Conservation (phyloP, 1,284 basidiomycete species). For the Leccinum cinnamomeum region DNA sequence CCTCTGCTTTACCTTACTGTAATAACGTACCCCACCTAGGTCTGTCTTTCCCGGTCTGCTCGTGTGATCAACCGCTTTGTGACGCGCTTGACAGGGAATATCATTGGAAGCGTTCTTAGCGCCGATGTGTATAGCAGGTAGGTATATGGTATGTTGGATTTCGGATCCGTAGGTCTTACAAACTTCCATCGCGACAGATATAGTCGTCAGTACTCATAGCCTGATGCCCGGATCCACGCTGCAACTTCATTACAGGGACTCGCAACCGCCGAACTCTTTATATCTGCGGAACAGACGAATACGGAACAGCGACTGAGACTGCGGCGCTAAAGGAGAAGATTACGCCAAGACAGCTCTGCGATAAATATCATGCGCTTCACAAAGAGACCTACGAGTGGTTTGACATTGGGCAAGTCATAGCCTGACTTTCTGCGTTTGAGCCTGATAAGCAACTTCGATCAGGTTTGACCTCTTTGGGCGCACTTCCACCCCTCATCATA, state of each 20-base stretch:
- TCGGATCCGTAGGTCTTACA: constrained; percentile 8
- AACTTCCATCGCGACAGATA: constrained; percentile 45
- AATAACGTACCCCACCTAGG: constrained; percentile 99
- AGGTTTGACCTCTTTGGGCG: constrained; percentile 98
- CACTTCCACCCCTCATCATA: constrained; percentile 90
- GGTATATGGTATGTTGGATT: constrained; percentile 29
- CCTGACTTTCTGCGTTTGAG: not conserved
- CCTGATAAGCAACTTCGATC: constrained; percentile 21
- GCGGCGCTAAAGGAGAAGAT: constrained; percentile 94
- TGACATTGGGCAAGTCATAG: constrained; percentile 69
- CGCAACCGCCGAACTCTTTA: constrained; percentile 76
- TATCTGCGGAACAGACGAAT: constrained; percentile 98
- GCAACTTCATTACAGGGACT: constrained; percentile 50
- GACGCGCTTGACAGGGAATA: constrained; percentile 67
- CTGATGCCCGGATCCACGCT: not conserved
- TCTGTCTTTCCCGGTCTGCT: constrained; percentile 34
- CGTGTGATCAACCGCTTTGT: constrained; percentile 8
- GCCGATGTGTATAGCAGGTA: constrained; percentile 97
- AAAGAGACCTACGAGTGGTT: constrained; percentile 96
- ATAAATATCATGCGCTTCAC: constrained; percentile 92
- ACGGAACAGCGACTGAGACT: constrained; percentile 98
- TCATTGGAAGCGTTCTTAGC: constrained; percentile 94
- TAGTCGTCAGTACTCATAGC: constrained; percentile 51
- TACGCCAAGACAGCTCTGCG: constrained; percentile 85
- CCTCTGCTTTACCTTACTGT: constrained; percentile 96